Base-by-base conservation (phyloP, 1,284 basidiomycete genomes). In the Fomitopsis pinicola region DNA sequence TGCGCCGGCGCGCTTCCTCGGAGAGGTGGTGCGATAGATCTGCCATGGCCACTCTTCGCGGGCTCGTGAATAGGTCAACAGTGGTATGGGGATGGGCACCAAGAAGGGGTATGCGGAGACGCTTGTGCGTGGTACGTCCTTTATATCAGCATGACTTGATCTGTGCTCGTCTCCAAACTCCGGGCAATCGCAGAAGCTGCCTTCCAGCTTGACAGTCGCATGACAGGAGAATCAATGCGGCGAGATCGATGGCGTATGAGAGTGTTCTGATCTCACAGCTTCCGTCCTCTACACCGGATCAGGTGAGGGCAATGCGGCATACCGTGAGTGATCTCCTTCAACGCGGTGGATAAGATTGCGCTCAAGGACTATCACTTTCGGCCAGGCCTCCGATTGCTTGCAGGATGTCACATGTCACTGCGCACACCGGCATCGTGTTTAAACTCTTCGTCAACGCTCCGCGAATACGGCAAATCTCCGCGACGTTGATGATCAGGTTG, bases 1-100 rank as follows among this genome's bases (percentile, higher is more conserved):
- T 69, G 58, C 76, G 68, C 22, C 64, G 61, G 17, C 70, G 70
- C 12, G 76, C 72, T 66, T 78, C 77, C 1, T 64, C 55, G 2
- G 75, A 78, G 50, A 78, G 68, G 63, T 78, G 77, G 61, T 77
- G 75, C 6, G 71, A 71, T 15, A 78, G 70, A 63, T 77, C 72
- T 44, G 71, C 60, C 28, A n/a, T 19, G 22, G 36, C 40, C 42
- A 58, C 56, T 14, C 58, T 48, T 28, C n/a, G 50, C 15, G 33
- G 33, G 10, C 35, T 33, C n/a, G 30, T n/a, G 7, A 19, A 7
- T 3, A 36, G 36, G 3, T 26, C 17, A 46, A 30, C 7, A 5
- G 6, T 19, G 22, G 35, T 35, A 53, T 38, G 50, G 15, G 30
- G 3, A 36, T 14, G 15, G 50, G 44, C 10, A 7, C 46, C 28